Evolutionary conservation across 2,329 filamentous ascomycete genomes (phyloP), one percentile per base, ranked within the genome.

Genomic region (Colletotrichum tanaceti): DNA sequence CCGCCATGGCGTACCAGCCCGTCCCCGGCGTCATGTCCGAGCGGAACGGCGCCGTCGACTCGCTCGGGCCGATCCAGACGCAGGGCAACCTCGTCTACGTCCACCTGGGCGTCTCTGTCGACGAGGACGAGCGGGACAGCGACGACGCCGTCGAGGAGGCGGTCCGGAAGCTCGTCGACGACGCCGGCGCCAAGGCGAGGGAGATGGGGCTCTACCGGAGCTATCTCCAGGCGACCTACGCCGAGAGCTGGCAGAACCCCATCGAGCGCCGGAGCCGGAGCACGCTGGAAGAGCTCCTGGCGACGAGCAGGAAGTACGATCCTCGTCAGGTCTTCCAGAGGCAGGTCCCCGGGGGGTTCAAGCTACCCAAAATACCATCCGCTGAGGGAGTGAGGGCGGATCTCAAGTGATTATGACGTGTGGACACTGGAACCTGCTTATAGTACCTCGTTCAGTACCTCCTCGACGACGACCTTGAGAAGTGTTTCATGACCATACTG

Each of bases 201-300:
- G 22, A 63, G 22, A 58, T 63, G 52, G 53, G 53, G 2, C 10
- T 50, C 0, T 41, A 58, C 43, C 32, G 61, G 2, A 63, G 18
- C 32, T 63, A 63, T 32, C 32, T 63, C 1, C 61, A 63, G 28
- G 18, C 61, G 7, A 63, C 61, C 1, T 63, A 63, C 5, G 53
- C 61, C 7, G 61, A 63, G 24, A 63, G 61, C n/a, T 63, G 61
- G 61, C 61, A 63, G n/a, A 63, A 58, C 28, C 61, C 61, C 14
- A 43, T 63, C 3, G 16, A 39, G 22, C 52, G 22, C 9, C 61
- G 53, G 5, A 63, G 53, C 24, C 20, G 20, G 2, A 50, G 22
- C 20, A 63, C 61, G 0, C 14, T 63, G 35, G 43, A 63, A 22
- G 28, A 63, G 43, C 13, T 62, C 4, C 35, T 63, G 38, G 54